Base-by-base conservation (phyloP, 1,284 basidiomycete genomes). In the Sporisorium iseilematis-ciliati region DNA sequence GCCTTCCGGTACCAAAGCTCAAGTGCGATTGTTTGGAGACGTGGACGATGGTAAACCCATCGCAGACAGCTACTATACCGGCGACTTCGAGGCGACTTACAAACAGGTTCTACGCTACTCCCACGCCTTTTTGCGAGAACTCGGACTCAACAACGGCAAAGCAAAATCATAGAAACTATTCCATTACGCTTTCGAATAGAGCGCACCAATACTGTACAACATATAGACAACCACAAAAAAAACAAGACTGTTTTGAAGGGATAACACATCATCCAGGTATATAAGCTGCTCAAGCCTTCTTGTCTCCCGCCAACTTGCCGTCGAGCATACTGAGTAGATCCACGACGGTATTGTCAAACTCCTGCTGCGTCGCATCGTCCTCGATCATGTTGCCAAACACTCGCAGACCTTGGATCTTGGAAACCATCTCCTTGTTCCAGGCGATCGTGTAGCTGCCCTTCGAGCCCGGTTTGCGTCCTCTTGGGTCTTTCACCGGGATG, bases 41-140 rank as follows among this genome's bases (percentile, higher is more conserved):
- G 81, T 77, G 18, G 75, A 75, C 33, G 71, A 79, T 25, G 50
- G 40, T 0, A 53, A 78, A 46, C 66, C 78, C 8, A 78, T 79
- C 14, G 65, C 68, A 20, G 75, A 78, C 69, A 86, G 86, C 3
- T 87, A 87, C 66, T 87, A 88, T 53, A 86, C 86, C 38, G 86
- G 86, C 14, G 62, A 68, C 7, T 88, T 88, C 59, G 86, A 87
- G 29, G 71, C 64, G 26, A 86, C 85, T 26, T 88, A 86, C 65
- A 77, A 84, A 59, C 86, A 87, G 80, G 87, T 87, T 56, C 63
- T 81, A 43, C 73, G 80, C 42, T 88, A 80, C 51, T 62, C 65
- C 5, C 43, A 67, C 7, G 70, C 77, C 7, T 80, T 75, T 45
- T 57, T 80, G 0, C 8, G 12, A 5, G 52, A 67, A 18, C 58